These are phyloP conservation scores for Collybia mongolica DNA, from an alignment of 768 basidiomycete genomes.

Conservation along the genomic window DNA sequence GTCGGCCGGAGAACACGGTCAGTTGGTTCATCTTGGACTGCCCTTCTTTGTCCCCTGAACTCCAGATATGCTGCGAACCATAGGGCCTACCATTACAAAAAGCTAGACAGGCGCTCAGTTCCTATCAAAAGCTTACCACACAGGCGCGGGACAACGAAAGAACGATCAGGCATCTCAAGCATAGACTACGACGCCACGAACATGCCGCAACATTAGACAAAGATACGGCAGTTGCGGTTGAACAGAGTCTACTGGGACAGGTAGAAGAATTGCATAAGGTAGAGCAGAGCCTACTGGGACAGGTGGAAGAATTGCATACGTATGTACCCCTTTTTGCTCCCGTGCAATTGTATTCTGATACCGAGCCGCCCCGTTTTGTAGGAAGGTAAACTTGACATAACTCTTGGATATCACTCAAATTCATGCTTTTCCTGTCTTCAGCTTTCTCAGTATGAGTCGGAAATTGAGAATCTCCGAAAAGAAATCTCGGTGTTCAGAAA, in stretches of 20 bases:
- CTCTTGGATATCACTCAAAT: not conserved
- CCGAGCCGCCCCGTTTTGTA: not conserved
- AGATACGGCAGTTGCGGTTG: conserved; percentile 32
- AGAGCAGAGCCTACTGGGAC: conserved; percentile 11
- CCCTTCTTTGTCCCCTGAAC: conserved; percentile 3
- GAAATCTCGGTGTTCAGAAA: conserved; percentile 27
- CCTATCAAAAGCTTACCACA: conserved; percentile 36
- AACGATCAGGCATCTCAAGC: conserved; percentile 29
- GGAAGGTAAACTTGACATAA: conserved; percentile 14
- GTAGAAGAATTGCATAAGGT: no score
- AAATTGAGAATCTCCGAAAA: conserved; percentile 34
- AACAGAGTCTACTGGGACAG: conserved; percentile 35
- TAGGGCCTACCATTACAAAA: conserved; percentile 28
- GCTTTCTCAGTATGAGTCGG: conserved; percentile 24
- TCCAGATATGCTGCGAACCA: not conserved
- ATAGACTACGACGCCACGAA: conserved; percentile 26
- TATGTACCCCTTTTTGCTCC: conserved; percentile 18
- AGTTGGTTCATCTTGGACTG: conserved; percentile 18
- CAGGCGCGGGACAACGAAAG: conserved; percentile 27
- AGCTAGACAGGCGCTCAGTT: conserved; percentile 33
- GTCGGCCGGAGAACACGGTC: conserved; percentile 38
- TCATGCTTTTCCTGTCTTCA: conserved; percentile 9
- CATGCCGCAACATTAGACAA: conserved; percentile 27
- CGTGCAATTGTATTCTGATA: not conserved
- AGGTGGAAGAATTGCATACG: conserved; percentile 29